phyloP scores from a whole-genome alignment of 2,329 filamentous ascomycete species.

The Trichoderma endophyticum region DNA sequence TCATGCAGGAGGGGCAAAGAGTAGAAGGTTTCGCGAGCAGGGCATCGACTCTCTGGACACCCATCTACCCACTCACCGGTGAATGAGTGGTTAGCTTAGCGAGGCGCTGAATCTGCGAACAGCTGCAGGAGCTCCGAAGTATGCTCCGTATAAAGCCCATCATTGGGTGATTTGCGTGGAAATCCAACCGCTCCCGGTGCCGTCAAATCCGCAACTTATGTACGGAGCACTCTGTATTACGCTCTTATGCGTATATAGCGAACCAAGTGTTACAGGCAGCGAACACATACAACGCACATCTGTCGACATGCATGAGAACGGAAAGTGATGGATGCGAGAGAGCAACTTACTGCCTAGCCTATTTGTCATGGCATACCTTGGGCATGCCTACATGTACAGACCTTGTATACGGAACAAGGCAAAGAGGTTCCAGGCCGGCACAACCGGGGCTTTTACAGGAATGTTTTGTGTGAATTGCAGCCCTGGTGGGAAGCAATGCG shows the following conservation, averaged over 20 bases:
- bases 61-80: not conserved
- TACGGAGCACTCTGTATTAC: not conserved
- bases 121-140: conserved; percentile 2
- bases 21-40: not conserved
- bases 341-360: not conserved
- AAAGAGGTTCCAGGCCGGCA: not conserved
- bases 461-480: not conserved
- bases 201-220: not conserved
- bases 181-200: not conserved
- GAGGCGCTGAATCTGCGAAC: conserved; percentile 11
- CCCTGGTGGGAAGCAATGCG: not conserved
- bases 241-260: not conserved
- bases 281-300: not conserved
- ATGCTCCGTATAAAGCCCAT: not conserved
- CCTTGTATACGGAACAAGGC: not conserved
- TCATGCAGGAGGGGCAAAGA: conserved; percentile 9
- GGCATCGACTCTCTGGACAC: not conserved
- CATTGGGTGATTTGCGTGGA: not conserved
- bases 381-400: not conserved
- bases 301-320: not conserved
- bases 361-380: not conserved
- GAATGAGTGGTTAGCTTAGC: conserved; percentile 8
- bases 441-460: not conserved
- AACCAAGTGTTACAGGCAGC: not conserved
- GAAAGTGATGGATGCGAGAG: not conserved